Evolutionary conservation across 768 basidiomycete species (phyloP).

Genomic region (Suillus sp.): DNA sequence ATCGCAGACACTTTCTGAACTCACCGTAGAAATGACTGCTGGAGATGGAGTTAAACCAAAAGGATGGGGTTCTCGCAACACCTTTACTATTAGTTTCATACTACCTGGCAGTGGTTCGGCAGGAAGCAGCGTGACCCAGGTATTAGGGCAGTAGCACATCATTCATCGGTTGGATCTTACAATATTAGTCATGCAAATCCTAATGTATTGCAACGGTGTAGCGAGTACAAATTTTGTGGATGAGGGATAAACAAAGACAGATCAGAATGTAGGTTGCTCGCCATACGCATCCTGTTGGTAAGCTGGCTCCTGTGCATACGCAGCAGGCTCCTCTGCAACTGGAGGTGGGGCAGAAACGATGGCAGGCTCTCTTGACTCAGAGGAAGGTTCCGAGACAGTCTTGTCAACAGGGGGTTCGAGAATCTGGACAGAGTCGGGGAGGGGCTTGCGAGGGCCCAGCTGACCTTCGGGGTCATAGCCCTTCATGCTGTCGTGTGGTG

Average conservation of each 20-base stretch:
- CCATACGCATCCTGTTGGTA: conserved; percentile 46
- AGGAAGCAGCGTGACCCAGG: conserved; percentile 48
- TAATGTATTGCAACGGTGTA: conserved; percentile 1
- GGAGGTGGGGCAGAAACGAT: conserved; percentile 51
- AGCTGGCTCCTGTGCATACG: conserved; percentile 34
- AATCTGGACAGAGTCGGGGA: conserved; percentile 93
- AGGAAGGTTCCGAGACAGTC: conserved; percentile 83
- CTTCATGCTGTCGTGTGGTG: conserved; percentile 76
- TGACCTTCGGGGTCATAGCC: conserved; percentile 91
- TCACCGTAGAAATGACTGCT: conserved; percentile 41
- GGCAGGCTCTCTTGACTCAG: conserved; percentile 81
- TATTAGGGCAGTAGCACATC: conserved; percentile 14
- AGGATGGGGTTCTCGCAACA: conserved; percentile 18
- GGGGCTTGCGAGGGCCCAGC: conserved; percentile 86
- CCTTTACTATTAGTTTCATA: conserved; percentile 37
- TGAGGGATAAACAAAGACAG: background rate
- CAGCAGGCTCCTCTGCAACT: conserved; percentile 51
- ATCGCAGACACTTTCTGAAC: conserved; percentile 48
- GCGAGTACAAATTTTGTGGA: conserved; percentile 8
- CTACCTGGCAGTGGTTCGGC: conserved; percentile 51
- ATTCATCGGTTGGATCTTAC: background rate
- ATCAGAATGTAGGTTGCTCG: conserved; percentile 64
- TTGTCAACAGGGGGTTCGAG: conserved; percentile 91
- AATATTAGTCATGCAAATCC: conserved; percentile 2
- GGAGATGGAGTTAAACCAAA: conserved; percentile 20